phyloP scores from a whole-genome alignment of 331 rosid species.

The Cydonia oblonga region DNA sequence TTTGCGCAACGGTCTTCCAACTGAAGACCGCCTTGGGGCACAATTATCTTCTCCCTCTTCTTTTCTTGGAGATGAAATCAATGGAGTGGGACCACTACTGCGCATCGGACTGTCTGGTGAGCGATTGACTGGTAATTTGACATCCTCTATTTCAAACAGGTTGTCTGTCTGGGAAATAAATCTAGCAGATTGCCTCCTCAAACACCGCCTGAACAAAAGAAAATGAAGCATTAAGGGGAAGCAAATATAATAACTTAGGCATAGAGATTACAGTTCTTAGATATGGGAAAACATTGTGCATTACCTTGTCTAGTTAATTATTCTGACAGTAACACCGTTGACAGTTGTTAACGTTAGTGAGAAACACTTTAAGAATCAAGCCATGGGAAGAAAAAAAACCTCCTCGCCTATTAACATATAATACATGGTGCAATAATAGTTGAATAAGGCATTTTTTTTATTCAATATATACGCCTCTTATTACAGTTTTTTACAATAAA shows the following conservation, averaged over 20 bases:
- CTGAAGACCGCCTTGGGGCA: conserved; percentile 28
- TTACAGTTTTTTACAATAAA: not conserved
- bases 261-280: not conserved
- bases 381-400: too few relatives aligned
- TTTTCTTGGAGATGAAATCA: not conserved
- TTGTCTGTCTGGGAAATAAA: conserved; percentile 35
- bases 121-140: conserved; percentile 12
- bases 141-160: conserved; percentile 58
- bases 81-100: conserved; percentile 1
- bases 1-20: conserved; percentile 56
- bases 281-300: not conserved
- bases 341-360: not conserved
- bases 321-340: too few relatives aligned
- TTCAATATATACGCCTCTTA: too few relatives aligned
- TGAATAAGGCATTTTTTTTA: too few relatives aligned
- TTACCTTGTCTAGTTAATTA: too few relatives aligned
- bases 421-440: too few relatives aligned
- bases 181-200: conserved; percentile 55
- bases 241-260: not conserved
- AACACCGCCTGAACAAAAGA: conserved; percentile 30
- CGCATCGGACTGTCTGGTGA: not conserved
- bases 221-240: not conserved
- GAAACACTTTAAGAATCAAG: too few relatives aligned
- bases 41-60: conserved; percentile 23
- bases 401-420: too few relatives aligned